phyloP scores from a whole-genome alignment of 495 filamentous ascomycete genomes.

The Chaetomium tenue region DNA sequence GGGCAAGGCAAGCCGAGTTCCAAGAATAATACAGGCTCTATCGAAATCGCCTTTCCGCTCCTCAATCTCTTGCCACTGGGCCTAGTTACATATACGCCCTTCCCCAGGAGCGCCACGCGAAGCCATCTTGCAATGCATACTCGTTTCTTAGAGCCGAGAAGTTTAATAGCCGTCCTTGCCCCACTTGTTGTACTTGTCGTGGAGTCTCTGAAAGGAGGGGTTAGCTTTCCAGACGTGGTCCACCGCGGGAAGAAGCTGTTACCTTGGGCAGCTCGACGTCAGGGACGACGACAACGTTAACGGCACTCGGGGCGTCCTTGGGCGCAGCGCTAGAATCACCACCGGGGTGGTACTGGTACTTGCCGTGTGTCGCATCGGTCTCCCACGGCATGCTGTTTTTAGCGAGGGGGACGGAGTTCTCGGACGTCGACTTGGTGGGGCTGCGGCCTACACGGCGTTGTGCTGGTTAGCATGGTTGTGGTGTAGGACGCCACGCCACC shows the following conservation, averaged over 20 bases:
- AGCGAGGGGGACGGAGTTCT: slow-evolving; percentile 71
- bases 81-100: slow-evolving; percentile 27
- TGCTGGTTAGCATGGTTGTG: not conserved
- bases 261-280: slow-evolving; percentile 92
- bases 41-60: slow-evolving; percentile 7
- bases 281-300: slow-evolving; percentile 91
- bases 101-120: not conserved
- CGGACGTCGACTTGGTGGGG: slow-evolving; percentile 81
- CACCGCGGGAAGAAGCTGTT: slow-evolving; percentile 22
- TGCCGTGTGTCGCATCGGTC: slow-evolving; percentile 58
- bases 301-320: slow-evolving; percentile 87
- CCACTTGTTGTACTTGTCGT: slow-evolving; percentile 98
- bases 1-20: not conserved
- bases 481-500: not conserved
- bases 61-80: slow-evolving; percentile 6
- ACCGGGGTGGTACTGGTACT: slow-evolving; percentile 90
- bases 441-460: slow-evolving; percentile 61
- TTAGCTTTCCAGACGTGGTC: slow-evolving; percentile 5
- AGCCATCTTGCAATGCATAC: slow-evolving; percentile 2
- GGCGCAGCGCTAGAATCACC: slow-evolving; percentile 72
- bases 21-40: slow-evolving; percentile 32
- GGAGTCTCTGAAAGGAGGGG: slow-evolving; percentile 62
- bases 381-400: slow-evolving; percentile 87
- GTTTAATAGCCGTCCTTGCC: slow-evolving; percentile 75
- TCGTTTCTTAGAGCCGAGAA: not conserved